These are phyloP conservation scores for Salix purpurea DNA, from an alignment of 345 rosid species.

Conservation along the genomic window DNA sequence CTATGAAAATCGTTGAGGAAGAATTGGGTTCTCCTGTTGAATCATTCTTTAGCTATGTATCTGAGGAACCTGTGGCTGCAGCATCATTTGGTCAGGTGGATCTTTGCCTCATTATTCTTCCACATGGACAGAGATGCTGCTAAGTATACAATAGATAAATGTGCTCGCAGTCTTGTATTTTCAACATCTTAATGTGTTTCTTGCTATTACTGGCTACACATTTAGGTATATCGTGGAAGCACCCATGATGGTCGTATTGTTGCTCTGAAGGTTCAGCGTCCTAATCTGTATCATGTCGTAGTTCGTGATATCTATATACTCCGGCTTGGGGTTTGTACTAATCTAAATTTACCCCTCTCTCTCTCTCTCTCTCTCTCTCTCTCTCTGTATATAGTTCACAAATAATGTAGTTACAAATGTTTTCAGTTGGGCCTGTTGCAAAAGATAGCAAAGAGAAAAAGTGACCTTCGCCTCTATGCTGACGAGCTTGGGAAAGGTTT, in stretches of 20 bases:
- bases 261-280: constrained; percentile 96
- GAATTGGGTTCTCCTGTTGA: constrained; percentile 75
- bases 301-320: constrained; percentile 83
- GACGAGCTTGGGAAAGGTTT: constrained; percentile 97
- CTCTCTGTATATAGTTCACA: constrained; percentile 12
- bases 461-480: constrained; percentile 80
- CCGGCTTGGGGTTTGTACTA: constrained; percentile 75
- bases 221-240: constrained; percentile 72
- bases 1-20: constrained; percentile 78
- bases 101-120: constrained; percentile 1
- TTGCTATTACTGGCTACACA: constrained; percentile 14
- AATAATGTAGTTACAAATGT: constrained; percentile 11
- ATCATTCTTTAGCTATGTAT: constrained; percentile 61
- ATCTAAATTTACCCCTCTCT: neutral
- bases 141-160: neutral
- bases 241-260: constrained; percentile 72
- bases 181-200: neutral
- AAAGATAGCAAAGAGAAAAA: constrained; percentile 81
- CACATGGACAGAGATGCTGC: too few species aligned
- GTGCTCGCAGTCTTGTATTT: neutral
- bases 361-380: neutral
- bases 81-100: constrained; percentile 96
- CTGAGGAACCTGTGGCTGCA: constrained; percentile 88
- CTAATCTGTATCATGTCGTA: constrained; percentile 75
- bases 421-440: constrained; percentile 78